Conservation (phyloP, 208 protist species). For the Endotrypanum monterogeii region DNA sequence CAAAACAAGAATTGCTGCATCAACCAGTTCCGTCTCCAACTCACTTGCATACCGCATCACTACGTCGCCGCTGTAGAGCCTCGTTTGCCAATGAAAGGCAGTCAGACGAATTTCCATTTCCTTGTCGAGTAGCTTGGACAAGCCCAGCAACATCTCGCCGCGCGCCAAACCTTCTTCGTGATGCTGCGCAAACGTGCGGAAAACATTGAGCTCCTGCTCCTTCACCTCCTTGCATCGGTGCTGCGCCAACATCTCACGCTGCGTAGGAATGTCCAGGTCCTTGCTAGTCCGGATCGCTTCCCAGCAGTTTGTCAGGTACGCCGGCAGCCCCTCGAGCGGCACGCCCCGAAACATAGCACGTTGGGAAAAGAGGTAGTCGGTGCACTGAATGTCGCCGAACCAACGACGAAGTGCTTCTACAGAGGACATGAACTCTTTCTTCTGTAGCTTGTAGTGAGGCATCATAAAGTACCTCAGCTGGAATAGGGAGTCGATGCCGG, state of each 20-base stretch:
- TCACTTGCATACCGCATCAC: slow-evolving; percentile 41
- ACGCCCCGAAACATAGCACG: slow-evolving; percentile 83
- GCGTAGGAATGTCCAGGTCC: slow-evolving; percentile 96
- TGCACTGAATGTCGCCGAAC: slow-evolving; percentile 45
- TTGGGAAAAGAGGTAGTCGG: slow-evolving; percentile 72
- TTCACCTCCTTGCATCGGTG: slow-evolving; percentile 94
- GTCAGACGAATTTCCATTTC: slow-evolving; percentile 49
- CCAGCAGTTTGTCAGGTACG: slow-evolving; percentile 92
- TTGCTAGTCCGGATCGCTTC: slow-evolving; percentile 93
- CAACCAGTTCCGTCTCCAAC: slow-evolving; percentile 61
- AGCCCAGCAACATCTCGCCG: slow-evolving; percentile 62
- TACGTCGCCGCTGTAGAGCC: slow-evolving; percentile 63
- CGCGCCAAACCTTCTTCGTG: slow-evolving; percentile 57
- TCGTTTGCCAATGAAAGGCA: slow-evolving; percentile 58
- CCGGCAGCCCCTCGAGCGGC: slow-evolving; percentile 80
- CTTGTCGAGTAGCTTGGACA: slow-evolving; percentile 59
- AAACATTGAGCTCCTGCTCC: slow-evolving; percentile 50
- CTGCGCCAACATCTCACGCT: slow-evolving; percentile 96
- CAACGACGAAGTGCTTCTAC: slow-evolving; percentile 54
- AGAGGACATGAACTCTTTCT: slow-evolving; percentile 52
- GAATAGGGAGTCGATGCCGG: slow-evolving; percentile 73
- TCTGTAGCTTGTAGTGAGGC: slow-evolving; percentile 88
- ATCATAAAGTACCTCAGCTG: slow-evolving; percentile 73
- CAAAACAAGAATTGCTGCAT: slow-evolving; percentile 51
- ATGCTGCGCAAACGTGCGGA: slow-evolving; percentile 47